Evolutionary conservation across 2,329 filamentous ascomycete genomes (phyloP).

Genomic region (Venturia effusa): DNA sequence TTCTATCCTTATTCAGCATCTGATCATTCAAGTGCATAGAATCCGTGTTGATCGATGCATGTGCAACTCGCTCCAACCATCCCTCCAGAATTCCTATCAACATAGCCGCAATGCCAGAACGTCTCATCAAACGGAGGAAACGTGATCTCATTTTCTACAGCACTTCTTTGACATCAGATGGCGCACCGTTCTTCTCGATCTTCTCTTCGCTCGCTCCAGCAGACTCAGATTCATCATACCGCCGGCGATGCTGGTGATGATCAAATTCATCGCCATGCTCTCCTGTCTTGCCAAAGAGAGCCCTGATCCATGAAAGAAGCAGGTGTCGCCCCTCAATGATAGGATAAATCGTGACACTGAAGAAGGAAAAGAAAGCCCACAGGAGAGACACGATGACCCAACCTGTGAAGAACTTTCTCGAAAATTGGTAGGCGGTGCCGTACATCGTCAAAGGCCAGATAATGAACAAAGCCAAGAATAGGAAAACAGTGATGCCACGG

Average conservation of each 20-base stretch:
- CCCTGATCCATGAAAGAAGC: neutral
- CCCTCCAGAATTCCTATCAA: no score
- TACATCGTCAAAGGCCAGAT: slow-evolving; percentile 14
- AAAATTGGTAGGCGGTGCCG: slow-evolving; percentile 10
- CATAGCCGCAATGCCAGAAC: no score
- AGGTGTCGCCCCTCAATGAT: slow-evolving; percentile 8
- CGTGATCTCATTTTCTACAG: neutral
- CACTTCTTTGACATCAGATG: neutral
- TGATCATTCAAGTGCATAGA: no score
- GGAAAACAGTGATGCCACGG: slow-evolving; percentile 1
- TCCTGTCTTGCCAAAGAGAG: slow-evolving; percentile 5
- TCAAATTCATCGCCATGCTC: neutral
- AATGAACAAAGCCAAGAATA: slow-evolving; percentile 9
- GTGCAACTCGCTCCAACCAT: no score
- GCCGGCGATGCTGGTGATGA: slow-evolving; percentile 3
- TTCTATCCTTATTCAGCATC: no score
- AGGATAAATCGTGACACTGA: slow-evolving; percentile 5
- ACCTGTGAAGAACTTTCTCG: slow-evolving; percentile 6
- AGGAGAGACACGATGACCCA: slow-evolving; percentile 6
- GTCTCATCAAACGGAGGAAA: neutral
- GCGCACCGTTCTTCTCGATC: neutral
- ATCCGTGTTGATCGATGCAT: no score
- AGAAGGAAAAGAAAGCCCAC: slow-evolving; percentile 6
- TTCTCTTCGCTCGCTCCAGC: neutral
- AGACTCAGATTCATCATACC: neutral